These are phyloP conservation scores for Nannochloris sp. DNA, from an alignment of 139 green algal genomes.

Conservation along the genomic window DNA sequence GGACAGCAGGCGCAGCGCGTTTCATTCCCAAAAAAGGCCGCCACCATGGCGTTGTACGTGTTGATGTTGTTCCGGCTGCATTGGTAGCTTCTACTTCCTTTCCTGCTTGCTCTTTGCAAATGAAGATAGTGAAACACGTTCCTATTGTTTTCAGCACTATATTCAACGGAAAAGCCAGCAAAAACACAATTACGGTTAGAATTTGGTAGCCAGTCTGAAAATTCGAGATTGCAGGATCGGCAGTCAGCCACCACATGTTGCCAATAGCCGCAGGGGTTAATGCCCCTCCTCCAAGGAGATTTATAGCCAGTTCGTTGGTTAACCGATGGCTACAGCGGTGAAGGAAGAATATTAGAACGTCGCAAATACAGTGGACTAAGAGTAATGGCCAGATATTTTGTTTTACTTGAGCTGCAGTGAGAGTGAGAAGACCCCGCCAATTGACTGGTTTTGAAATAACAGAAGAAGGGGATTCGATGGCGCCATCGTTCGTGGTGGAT, in stretches of 20 bases:
- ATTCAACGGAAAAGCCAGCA: conserved; percentile 25
- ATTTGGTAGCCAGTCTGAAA: conserved; percentile 36
- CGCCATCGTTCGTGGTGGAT: no score
- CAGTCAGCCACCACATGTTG: conserved; percentile 32
- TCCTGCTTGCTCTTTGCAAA: conserved; percentile 12
- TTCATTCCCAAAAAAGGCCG: not conserved
- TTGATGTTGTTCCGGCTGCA: not conserved
- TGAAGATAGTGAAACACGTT: conserved; percentile 3
- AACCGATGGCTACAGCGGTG: conserved; percentile 20
- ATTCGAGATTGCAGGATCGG: conserved; percentile 24
- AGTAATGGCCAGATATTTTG: conserved; percentile 17
- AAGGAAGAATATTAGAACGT: conserved; percentile 17
- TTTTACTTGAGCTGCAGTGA: not conserved
- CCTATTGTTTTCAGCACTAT: conserved; percentile 19
- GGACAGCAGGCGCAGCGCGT: not conserved
- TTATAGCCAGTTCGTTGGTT: conserved; percentile 26
- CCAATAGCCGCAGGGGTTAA: conserved; percentile 5
- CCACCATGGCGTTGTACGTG: not conserved
- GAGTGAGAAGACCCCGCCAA: not conserved
- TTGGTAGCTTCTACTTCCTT: not conserved
- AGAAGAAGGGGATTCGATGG: no score
- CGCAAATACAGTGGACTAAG: not conserved
- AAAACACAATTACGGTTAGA: conserved; percentile 21
- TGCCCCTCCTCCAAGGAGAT: not conserved
- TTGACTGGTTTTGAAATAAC: no score